Conservation (phyloP, 2,329 filamentous ascomycete genomes). For the Bipolaris sorokiniana region DNA sequence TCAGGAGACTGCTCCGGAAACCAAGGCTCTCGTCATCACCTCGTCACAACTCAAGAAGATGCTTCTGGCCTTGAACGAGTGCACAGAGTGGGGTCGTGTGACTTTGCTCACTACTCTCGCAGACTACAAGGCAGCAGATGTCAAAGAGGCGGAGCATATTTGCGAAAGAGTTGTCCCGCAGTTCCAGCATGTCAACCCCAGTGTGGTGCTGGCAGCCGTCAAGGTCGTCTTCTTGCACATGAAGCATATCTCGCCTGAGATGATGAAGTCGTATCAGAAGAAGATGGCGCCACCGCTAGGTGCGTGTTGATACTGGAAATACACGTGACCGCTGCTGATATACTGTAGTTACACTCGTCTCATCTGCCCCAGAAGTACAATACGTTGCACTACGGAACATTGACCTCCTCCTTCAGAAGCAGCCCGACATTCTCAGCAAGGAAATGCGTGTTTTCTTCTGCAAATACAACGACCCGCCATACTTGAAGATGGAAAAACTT, state of each 20-base stretch:
- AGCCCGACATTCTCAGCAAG: conserved; percentile 95
- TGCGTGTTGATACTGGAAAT: conserved; percentile 52
- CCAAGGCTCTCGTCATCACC: conserved; percentile 82
- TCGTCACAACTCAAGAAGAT: conserved; percentile 89
- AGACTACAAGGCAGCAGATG: conserved; percentile 82
- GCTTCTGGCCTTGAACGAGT: conserved; percentile 94
- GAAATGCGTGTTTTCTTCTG: conserved; percentile 99
- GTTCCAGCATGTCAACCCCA: conserved; percentile 98
- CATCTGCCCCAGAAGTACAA: conserved; percentile 94
- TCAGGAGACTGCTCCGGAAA: conserved; percentile 86
- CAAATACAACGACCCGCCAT: conserved; percentile 99
- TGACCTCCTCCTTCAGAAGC: conserved; percentile 91
- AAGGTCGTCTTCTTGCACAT: conserved; percentile 98
- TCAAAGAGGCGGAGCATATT: conserved; percentile 97
- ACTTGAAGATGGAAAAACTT: conserved; percentile 95
- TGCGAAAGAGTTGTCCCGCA: conserved; percentile 95
- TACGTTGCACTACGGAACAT: conserved; percentile 97
- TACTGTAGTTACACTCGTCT: conserved; percentile 82
- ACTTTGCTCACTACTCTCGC: conserved; percentile 90
- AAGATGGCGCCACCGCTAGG: conserved; percentile 98
- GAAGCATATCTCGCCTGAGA: conserved; percentile 78
- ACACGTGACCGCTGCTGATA: conserved; percentile 30
- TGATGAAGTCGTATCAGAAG: conserved; percentile 85
- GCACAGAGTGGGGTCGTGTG: conserved; percentile 96
- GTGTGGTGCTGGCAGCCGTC: conserved; percentile 94